Conservation (phyloP, 2,329 filamentous ascomycete species). For the Akanthomyces dipterigenus region DNA sequence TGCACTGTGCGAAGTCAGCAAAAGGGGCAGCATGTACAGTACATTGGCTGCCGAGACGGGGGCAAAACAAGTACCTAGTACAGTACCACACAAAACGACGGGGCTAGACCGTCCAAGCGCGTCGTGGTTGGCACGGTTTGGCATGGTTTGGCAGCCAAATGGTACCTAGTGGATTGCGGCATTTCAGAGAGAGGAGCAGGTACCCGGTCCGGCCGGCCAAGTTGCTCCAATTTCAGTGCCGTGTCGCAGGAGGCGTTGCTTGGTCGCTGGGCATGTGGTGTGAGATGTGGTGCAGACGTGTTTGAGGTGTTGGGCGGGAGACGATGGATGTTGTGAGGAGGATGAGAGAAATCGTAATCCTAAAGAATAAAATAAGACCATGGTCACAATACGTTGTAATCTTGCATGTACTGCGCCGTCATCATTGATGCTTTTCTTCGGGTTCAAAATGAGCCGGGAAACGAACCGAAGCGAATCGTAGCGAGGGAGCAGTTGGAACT, state of each 20-base stretch:
- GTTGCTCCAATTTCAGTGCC: background rate
- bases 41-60: constrained; percentile 26
- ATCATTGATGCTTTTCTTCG: background rate
- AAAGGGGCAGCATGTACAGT: constrained; percentile 24
- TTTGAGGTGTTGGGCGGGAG: constrained; percentile 4
- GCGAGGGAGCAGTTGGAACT: background rate
- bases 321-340: background rate
- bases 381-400: background rate
- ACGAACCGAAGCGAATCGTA: background rate
- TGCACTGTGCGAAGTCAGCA: constrained; percentile 28
- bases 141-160: background rate
- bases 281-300: constrained; percentile 6
- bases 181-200: constrained; percentile 9
- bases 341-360: background rate
- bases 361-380: too few species aligned
- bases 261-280: constrained; percentile 3
- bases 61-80: constrained; percentile 29
- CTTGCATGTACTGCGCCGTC: background rate
- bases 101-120: constrained; percentile 13
- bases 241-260: constrained; percentile 1
- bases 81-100: constrained; percentile 28
- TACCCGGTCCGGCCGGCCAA: constrained; percentile 7
- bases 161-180: constrained; percentile 11
- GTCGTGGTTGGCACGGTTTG: background rate
- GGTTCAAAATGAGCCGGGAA: background rate